A percentile compares a stretch with the other conserved stretches of the same genome.
phyloP scores from a whole-genome alignment of 2,329 filamentous ascomycete species.

The Dothistroma pini region DNA sequence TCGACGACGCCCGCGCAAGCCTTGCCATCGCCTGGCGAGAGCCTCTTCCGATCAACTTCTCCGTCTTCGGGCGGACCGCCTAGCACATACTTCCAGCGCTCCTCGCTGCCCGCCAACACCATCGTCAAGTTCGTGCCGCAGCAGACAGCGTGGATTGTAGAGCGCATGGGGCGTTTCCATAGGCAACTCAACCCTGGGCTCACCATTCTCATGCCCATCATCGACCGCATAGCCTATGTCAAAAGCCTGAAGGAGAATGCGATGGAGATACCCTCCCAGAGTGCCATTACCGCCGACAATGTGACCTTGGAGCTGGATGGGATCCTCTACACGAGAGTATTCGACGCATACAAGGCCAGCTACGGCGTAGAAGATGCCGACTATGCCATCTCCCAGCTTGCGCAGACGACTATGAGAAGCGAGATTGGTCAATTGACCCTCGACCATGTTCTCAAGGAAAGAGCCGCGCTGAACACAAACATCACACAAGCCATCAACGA shows the following conservation, averaged over 20 bases:
- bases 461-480: conserved; percentile 91
- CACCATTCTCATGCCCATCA: conserved; percentile 79
- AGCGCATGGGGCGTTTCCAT: conserved; percentile 98
- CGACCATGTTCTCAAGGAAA: conserved; percentile 97
- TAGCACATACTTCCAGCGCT: conserved; percentile 42
- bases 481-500: conserved; percentile 99
- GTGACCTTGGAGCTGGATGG: conserved; percentile 95
- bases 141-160: conserved; percentile 98
- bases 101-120: conserved; percentile 81
- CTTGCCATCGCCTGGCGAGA: conserved; percentile 31
- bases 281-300: conserved; percentile 97
- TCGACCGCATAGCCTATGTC: conserved; percentile 96
- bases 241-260: conserved; percentile 95
- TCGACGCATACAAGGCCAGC: conserved; percentile 97
- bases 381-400: conserved; percentile 96
- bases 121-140: conserved; percentile 93
- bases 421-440: conserved; percentile 96
- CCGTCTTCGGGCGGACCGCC: conserved; percentile 27
- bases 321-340: conserved; percentile 90
- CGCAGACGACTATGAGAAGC: conserved; percentile 97
- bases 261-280: conserved; percentile 96
- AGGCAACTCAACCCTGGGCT: conserved; percentile 89
- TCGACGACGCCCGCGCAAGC: conserved; percentile 27
- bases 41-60: conserved; percentile 34
- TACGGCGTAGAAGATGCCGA: conserved; percentile 98